These are phyloP conservation scores for Russula foetens DNA, from an alignment of 768 basidiomycete species.

Conservation along the genomic window DNA sequence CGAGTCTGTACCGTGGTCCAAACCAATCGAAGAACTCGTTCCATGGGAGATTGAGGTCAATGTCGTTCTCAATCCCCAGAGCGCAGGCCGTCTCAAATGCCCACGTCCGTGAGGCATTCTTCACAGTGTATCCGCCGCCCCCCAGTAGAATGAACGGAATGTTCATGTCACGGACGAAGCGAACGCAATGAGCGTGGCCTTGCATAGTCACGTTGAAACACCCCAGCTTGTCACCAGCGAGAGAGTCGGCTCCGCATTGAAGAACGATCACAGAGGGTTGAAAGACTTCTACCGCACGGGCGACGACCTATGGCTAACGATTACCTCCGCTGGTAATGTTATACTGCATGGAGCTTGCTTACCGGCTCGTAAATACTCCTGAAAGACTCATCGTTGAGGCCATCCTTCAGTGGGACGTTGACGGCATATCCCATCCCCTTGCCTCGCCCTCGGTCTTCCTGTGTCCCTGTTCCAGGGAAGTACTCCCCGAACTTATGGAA, in stretches of 20 bases:
- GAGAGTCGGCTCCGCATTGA: constrained; percentile 94
- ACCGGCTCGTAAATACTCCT: constrained; percentile 89
- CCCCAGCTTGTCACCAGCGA: constrained; percentile 91
- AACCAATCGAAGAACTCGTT: constrained; percentile 96
- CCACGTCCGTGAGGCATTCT: constrained; percentile 94
- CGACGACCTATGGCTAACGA: constrained; percentile 50
- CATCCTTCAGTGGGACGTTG: constrained; percentile 92
- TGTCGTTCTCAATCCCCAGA: constrained; percentile 72
- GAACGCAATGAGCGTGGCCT: constrained; percentile 88
- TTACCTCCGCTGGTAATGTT: background rate
- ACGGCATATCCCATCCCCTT: constrained; percentile 83
- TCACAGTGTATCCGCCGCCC: constrained; percentile 95
- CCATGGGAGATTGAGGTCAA: constrained; percentile 75
- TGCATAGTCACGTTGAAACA: constrained; percentile 95
- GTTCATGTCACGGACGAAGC: constrained; percentile 73
- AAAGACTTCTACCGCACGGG: constrained; percentile 80
- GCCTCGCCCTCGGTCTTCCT: constrained; percentile 77
- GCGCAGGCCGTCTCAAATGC: constrained; percentile 95
- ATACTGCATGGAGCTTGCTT: constrained; percentile 23
- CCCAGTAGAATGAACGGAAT: constrained; percentile 88
- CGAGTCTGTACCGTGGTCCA: constrained; percentile 88
- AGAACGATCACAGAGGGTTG: constrained; percentile 82
- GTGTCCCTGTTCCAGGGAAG: constrained; percentile 84
- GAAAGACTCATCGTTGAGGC: constrained; percentile 86
- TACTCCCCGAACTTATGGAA: constrained; percentile 98